Base-by-base conservation (phyloP, 1,284 basidiomycete species). In the Anthracocystis walkeri region DNA sequence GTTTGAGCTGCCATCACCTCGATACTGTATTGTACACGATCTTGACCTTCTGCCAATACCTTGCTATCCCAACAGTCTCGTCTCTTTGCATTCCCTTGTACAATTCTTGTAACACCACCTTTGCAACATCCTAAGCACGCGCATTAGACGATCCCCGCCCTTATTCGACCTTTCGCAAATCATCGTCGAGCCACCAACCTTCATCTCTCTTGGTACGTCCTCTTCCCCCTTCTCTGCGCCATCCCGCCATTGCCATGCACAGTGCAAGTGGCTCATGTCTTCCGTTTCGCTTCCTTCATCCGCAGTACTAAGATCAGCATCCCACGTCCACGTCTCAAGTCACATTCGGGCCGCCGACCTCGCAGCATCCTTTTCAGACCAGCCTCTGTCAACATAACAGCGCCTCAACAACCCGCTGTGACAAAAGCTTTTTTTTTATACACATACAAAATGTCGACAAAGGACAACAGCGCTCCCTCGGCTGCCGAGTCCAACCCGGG, bases 71-170 rank as follows among this genome's bases (percentile, higher is more conserved):
- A 21, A 45, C 60, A 72, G 64, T 72, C 60, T 57, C 54, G 70
- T 57, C 62, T n/a, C 57, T 27, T 65, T 63, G 70, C 70, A 73
- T 66, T 38, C 35, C 61, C 58, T 68, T 73, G 70, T 73, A 73
- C 65, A 67, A 64, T 55, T 61, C 70, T 62, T 72, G 69, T 72
- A 72, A 66, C 69, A 72, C 57, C 69, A 72, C 64, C 59, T 42
- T 57, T 65, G 68, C 62, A 71, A 65, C 58, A 54, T 27, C 33
- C 41, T 55, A 65, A 25, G 41, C 41, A 21, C 21, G 25, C 49
- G 56, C 60, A 69, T 35, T 59, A 69, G 66, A 69, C 66, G 40
- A 62, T 31, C 23, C 42, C n/a, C 29, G 3, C 41, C 46, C 16
- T 21, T 20, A 8, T 44, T n/a, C 40, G 21, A 21, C 27, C 14